Conservation (phyloP, 2,329 filamentous ascomycete genomes). For the Ceratocystis destructans region DNA sequence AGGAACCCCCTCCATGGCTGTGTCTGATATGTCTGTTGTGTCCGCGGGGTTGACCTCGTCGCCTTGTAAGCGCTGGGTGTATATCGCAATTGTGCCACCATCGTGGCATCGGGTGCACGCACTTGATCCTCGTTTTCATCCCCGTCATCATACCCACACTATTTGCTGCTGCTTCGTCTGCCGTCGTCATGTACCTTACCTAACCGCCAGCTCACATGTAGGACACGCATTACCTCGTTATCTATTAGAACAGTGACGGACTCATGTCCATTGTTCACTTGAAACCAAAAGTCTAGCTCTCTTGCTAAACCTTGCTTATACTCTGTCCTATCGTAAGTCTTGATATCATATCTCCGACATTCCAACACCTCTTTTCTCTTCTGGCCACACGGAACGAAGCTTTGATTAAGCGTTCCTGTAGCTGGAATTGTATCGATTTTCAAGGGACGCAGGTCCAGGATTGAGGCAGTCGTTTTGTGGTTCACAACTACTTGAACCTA, state of each 20-base stretch:
- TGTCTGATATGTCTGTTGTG: neutral
- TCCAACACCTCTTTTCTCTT: neutral
- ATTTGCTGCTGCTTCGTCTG: neutral
- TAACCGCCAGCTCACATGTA: neutral
- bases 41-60: neutral
- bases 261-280: neutral
- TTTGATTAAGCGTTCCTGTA: neutral
- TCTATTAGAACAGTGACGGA: neutral
- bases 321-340: neutral
- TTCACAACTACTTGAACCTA: no score
- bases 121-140: no score
- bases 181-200: neutral
- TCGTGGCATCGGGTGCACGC: neutral
- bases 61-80: neutral
- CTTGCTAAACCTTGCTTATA: neutral
- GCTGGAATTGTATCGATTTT: conserved; percentile 7
- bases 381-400: neutral
- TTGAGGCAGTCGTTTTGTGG: neutral
- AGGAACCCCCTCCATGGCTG: neutral
- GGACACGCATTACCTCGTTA: neutral
- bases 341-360: neutral
- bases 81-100: neutral
- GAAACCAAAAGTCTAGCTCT: neutral
- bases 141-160: neutral
- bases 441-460: neutral